These are phyloP conservation scores for Ramaria sp. DNA, from an alignment of 768 basidiomycete genomes.

Conservation along the genomic window DNA sequence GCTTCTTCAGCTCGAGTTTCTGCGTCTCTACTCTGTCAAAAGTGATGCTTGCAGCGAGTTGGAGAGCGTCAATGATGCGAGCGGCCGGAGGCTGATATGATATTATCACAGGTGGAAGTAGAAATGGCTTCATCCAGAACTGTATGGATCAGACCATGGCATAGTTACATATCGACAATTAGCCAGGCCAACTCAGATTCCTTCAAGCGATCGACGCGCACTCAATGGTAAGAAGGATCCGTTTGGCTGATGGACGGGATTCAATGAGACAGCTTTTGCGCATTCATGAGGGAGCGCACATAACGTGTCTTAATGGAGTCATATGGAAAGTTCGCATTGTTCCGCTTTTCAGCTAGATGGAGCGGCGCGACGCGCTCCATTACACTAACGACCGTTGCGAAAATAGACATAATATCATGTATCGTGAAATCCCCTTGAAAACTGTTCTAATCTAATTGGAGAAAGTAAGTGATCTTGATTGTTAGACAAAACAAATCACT, in stretches of 20 bases:
- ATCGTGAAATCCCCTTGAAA: not conserved
- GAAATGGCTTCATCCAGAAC: constrained; percentile 61
- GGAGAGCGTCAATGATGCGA: constrained; percentile 65
- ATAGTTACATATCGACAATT: not conserved
- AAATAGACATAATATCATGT: constrained; percentile 16
- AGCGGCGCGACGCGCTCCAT: constrained; percentile 85
- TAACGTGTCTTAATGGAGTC: too few species aligned
- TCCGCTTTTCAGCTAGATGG: constrained; percentile 81
- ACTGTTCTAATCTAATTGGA: not conserved
- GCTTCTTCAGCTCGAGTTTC: too few species aligned
- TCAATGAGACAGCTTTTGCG: constrained; percentile 59
- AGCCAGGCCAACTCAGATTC: not conserved
- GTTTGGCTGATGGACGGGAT: constrained; percentile 20
- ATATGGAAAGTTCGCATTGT: constrained; percentile 90
- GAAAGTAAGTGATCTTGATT: too few species aligned
- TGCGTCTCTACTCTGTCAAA: too few species aligned
- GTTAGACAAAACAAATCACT: too few species aligned
- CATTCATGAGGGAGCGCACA: not conserved
- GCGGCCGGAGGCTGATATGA: constrained; percentile 74
- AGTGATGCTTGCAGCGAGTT: constrained; percentile 74
- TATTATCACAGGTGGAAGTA: constrained; percentile 53
- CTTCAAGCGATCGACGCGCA: constrained; percentile 15
- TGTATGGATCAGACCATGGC: constrained; percentile 53
- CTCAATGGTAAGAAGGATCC: constrained; percentile 34
- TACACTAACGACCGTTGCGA: constrained; percentile 47